Base-by-base conservation (phyloP, 306 rosid genomes). In the Lablab purpureus region DNA sequence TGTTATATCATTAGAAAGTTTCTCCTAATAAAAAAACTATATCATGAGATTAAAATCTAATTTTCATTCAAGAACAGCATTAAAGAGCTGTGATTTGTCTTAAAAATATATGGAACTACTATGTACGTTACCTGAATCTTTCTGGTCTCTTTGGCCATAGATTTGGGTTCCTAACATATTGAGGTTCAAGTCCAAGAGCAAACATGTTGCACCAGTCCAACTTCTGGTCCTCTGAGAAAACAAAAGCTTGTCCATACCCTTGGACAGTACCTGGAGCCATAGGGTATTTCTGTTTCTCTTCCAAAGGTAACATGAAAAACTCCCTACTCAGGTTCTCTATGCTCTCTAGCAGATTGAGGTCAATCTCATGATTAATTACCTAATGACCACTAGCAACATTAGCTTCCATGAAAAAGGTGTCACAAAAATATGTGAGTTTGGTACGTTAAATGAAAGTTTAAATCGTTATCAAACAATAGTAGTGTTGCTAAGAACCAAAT, bases 171-270 rank as follows among this genome's bases (percentile, higher is more conserved):
- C 98, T 89, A 54, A 87, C 49, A 49, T 76, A 76, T 37, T 80
- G 80, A 56, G 99, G 99, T 80, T 81, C 81, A 83, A 96, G 70
- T 76, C 93, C 99, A 77, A 96, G 93, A 83, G 99, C 98, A 84
- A 93, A 91, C 99, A 96, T 96, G 86, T 96, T 93, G 83, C 98
- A 93, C 98, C 99, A 96, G 41, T 96, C 99, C 43, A 96, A 80
- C 79, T 96, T 96, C 49, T 96, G 99, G 76, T 93, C 93, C 89
- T 96, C 97, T 59, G 99, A 96, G 86, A 96, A 88, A 74, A 96
- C 93, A 85, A 96, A 96, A 50, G 99, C 99, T 51, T 96, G 98
- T 18, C 99, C 99, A 67, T 96, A 96, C 43, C 98, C 98, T 80
- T 96, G 99, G 56, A 93, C 84, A 34, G 96, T 93, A 41, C 99